Evolutionary conservation across 176 grass and related monocot genomes (phyloP).

Genomic region (Oryza australiensis): DNA sequence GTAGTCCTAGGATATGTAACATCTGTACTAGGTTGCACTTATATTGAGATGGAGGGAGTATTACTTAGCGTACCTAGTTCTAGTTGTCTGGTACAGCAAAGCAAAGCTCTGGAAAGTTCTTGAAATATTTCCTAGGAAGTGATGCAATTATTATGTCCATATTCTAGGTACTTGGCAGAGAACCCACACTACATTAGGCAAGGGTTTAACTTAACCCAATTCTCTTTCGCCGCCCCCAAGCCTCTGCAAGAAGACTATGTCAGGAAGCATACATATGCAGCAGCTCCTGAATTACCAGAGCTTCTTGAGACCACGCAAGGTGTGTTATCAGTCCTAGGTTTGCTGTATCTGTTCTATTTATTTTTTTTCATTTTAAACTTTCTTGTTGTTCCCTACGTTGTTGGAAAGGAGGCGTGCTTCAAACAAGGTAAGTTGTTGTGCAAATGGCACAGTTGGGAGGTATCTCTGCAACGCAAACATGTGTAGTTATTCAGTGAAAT

Average conservation of each 20-base stretch:
- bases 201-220: constrained; percentile 58
- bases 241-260: constrained; percentile 51
- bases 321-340: constrained; percentile 18
- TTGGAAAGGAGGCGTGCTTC: background rate
- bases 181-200: constrained; percentile 48
- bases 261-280: constrained; percentile 34
- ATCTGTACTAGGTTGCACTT: too few species aligned
- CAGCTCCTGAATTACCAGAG: constrained; percentile 29
- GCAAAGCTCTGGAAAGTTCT: too few species aligned
- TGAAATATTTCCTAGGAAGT: background rate
- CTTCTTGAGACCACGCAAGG: constrained; percentile 46
- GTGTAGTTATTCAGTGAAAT: background rate
- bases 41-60: too few species aligned
- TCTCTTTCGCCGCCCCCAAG: constrained; percentile 52
- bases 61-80: constrained; percentile 9
- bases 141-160: constrained; percentile 18
- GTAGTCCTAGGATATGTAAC: too few species aligned
- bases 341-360: background rate
- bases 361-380: constrained; percentile 2
- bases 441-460: background rate
- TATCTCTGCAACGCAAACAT: background rate
- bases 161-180: constrained; percentile 59
- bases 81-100: too few species aligned
- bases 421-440: background rate
- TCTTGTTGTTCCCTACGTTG: background rate